Percentiles rank a stretch among this genome's conserved stretches.
Conservation (phyloP, 1,284 basidiomycete species). For the Cronartium ribicola region DNA sequence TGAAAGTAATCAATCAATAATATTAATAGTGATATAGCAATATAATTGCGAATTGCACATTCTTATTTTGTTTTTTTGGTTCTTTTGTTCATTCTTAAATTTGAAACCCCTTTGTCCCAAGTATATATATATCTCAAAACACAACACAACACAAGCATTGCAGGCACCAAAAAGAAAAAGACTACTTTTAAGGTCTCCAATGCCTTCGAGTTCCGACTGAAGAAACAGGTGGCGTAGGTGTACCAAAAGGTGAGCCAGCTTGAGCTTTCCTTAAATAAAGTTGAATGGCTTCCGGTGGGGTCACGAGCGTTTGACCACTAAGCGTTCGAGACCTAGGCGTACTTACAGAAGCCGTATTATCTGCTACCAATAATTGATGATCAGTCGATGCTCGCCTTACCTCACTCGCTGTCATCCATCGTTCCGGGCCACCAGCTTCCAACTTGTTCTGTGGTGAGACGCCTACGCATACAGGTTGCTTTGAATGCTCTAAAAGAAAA, state of each 20-base stretch:
- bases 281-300: slow-evolving; percentile 37
- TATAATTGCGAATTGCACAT: no score
- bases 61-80: no score
- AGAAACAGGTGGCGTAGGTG: background rate
- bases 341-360: slow-evolving; percentile 6
- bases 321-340: slow-evolving; percentile 13
- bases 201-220: background rate
- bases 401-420: slow-evolving; percentile 18
- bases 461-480: background rate
- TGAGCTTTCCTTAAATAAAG: slow-evolving; percentile 40
- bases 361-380: slow-evolving; percentile 4
- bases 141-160: background rate
- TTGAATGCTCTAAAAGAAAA: slow-evolving; percentile 34
- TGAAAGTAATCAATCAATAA: no score
- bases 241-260: background rate
- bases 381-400: slow-evolving; percentile 13
- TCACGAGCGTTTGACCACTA: slow-evolving; percentile 2
- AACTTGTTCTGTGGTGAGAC: slow-evolving; percentile 1
- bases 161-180: background rate
- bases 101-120: no score
- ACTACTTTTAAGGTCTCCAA: background rate
- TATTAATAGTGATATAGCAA: no score
- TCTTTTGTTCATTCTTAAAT: no score
- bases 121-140: no score
- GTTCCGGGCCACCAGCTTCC: slow-evolving; percentile 17